phyloP scores from a whole-genome alignment of 75 land plant species.

The Picea sitchensis region DNA sequence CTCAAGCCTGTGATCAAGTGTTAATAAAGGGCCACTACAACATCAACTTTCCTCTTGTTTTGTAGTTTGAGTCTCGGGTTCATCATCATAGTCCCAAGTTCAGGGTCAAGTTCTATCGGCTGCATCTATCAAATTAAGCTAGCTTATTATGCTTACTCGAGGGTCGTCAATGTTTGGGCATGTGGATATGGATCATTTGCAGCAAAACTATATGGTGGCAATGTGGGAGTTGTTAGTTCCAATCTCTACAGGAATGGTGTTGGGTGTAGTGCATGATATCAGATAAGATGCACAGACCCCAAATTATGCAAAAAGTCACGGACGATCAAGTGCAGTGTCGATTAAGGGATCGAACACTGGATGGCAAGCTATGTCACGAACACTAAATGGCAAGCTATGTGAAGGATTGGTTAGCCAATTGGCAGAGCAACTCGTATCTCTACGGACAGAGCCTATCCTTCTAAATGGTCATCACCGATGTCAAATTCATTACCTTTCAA shows the following conservation, averaged over 20 bases:
- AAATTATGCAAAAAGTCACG: not conserved
- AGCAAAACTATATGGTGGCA: conserved; percentile 25
- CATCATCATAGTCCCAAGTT: not conserved
- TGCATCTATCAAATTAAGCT: not conserved
- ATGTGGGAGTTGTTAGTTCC: conserved; percentile 42
- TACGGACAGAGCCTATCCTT: too few species aligned
- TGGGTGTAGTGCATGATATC: conserved; percentile 65
- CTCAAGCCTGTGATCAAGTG: too few species aligned
- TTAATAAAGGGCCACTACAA: too few species aligned
- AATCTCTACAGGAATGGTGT: conserved; percentile 44
- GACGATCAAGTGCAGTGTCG: too few species aligned
- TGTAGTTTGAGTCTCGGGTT: not conserved
- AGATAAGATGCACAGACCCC: conserved; percentile 12
- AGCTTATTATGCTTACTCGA: not conserved
- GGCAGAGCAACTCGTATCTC: too few species aligned
- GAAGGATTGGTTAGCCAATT: too few species aligned
- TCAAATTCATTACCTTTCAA: too few species aligned
- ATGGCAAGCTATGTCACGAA: too few species aligned
- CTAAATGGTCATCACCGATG: too few species aligned
- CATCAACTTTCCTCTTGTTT: too few species aligned
- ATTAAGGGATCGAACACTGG: too few species aligned
- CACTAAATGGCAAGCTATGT: too few species aligned
- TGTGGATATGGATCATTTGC: conserved; percentile 71
- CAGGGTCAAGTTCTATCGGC: not conserved
- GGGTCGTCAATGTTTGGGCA: conserved; percentile 29